Evolutionary conservation across 768 basidiomycete species (phyloP).

Genomic region (Hygrophoropsis aurantiaca): DNA sequence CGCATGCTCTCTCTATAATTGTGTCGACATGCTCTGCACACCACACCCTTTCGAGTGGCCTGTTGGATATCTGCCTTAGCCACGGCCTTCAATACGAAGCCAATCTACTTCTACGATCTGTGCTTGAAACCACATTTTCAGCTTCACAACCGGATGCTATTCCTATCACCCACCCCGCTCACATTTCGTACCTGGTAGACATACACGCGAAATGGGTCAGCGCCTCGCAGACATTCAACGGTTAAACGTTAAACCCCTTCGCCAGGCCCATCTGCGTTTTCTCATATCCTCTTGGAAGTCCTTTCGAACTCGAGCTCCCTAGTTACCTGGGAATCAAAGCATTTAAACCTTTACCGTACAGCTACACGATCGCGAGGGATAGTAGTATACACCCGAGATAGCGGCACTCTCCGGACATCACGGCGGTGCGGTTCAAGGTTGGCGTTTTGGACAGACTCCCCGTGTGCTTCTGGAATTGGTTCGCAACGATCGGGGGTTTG

Average conservation of each 20-base stretch:
- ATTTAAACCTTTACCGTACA: no score
- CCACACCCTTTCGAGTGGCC: slow-evolving; percentile 45
- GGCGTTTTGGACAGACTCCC: no score
- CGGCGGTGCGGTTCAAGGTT: no score
- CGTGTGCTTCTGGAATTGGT: no score
- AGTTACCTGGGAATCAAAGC: slow-evolving; percentile 43
- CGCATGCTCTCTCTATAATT: slow-evolving; percentile 53
- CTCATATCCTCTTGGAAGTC: slow-evolving; percentile 13
- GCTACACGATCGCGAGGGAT: no score
- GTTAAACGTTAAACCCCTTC: slow-evolving; percentile 12
- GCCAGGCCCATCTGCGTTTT: slow-evolving; percentile 29
- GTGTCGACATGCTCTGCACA: slow-evolving; percentile 45
- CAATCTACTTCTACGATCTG: slow-evolving; percentile 36
- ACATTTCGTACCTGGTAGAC: slow-evolving; percentile 47
- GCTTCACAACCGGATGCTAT: slow-evolving; percentile 23
- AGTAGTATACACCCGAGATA: no score
- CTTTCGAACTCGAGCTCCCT: slow-evolving; percentile 30
- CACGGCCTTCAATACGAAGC: slow-evolving; percentile 45
- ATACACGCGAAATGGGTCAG: slow-evolving; percentile 41
- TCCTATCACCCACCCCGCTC: slow-evolving; percentile 42
- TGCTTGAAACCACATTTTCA: slow-evolving; percentile 41
- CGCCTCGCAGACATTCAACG: slow-evolving; percentile 8
- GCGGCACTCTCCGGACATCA: no score
- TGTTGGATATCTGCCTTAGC: slow-evolving; percentile 53
- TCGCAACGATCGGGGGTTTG: no score